Percentiles rank a stretch among this genome's conserved stretches.
Conservation (phyloP, 1,284 basidiomycete genomes). For the Ganoderma resinaceum region DNA sequence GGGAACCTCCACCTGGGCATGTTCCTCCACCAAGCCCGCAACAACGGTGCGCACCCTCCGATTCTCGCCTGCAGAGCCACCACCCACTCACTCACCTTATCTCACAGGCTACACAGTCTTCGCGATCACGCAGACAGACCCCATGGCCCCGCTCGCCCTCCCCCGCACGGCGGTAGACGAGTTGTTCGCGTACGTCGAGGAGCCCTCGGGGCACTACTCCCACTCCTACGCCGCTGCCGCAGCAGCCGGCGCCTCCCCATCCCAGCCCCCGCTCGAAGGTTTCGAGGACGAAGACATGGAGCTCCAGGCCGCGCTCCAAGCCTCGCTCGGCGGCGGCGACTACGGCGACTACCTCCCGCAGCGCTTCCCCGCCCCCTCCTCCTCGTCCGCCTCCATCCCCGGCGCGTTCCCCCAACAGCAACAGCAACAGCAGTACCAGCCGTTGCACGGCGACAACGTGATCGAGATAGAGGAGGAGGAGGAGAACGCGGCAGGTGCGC, state of each 20-base stretch:
- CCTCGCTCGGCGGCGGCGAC: conserved; percentile 56
- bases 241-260: conserved; percentile 16
- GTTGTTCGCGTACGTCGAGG: conserved; percentile 64
- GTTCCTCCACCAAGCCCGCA: conserved; percentile 3
- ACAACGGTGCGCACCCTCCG: neutral
- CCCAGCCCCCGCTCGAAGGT: conserved; percentile 38
- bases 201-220: conserved; percentile 41
- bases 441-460: conserved; percentile 15
- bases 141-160: conserved; percentile 53
- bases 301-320: conserved; percentile 85
- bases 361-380: conserved; percentile 9
- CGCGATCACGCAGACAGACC: conserved; percentile 68
- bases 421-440: too few species aligned
- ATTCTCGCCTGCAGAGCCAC: conserved; percentile 29
- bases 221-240: conserved; percentile 17
- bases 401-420: conserved; percentile 7
- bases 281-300: conserved; percentile 87
- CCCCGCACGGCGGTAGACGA: conserved; percentile 72
- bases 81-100: neutral
- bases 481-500: conserved; percentile 20
- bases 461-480: conserved; percentile 28
- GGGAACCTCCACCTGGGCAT: conserved; percentile 4
- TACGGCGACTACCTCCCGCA: conserved; percentile 19
- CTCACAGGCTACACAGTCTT: conserved; percentile 88
- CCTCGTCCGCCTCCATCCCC: neutral